Base-by-base conservation (phyloP, 306 rosid species). In the Trifolium fragiferum region DNA sequence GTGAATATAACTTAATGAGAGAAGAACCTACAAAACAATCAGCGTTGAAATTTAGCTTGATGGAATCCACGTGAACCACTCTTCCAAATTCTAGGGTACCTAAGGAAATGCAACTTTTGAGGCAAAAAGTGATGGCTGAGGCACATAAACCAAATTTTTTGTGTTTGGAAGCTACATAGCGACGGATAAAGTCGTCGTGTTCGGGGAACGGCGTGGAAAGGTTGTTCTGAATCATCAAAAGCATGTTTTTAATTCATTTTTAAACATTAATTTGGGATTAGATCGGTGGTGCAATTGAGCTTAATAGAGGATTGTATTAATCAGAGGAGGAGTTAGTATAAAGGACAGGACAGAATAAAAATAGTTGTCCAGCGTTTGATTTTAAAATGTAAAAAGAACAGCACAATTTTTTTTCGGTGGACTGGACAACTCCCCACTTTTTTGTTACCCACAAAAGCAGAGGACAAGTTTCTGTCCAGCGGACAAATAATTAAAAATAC, bases 21-120 rank as follows among this genome's bases (percentile, higher is more conserved):
- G 90, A 76, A 43, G 88, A 78, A 72, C 90, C 90, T 11, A 79
- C 87, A 54, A 86, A 86, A 21, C 86, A 75, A 47, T 81, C 75
- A 19, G 50, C 64, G 63, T 73, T 65, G 1, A 86, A 73, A 76
- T 79, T 84, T 30, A 79, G 53, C 72, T 86, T 86, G 40, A 81
- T 12, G 27, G 86, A 80, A 73, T 86, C 88, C 6, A 30, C 86
- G 51, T 86, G 88, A 63, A 86, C 43, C 40, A 78, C 74, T 51
- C 37, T 77, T 63, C 90, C 90, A 21, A 78, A 78, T 63, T 84
- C 79, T 5, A 76, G 68, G 46, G 51, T 14, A 8, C 81, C 79
- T 14, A 58, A 40, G 50, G 71, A 67, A 32, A 53, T 43, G 23
- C 90, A 86, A 41, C 83, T 76, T 74, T 79, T 86, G 68, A 84